phyloP scores from a whole-genome alignment of 1,139 yeast genomes.

The Taiozyma sp. region DNA sequence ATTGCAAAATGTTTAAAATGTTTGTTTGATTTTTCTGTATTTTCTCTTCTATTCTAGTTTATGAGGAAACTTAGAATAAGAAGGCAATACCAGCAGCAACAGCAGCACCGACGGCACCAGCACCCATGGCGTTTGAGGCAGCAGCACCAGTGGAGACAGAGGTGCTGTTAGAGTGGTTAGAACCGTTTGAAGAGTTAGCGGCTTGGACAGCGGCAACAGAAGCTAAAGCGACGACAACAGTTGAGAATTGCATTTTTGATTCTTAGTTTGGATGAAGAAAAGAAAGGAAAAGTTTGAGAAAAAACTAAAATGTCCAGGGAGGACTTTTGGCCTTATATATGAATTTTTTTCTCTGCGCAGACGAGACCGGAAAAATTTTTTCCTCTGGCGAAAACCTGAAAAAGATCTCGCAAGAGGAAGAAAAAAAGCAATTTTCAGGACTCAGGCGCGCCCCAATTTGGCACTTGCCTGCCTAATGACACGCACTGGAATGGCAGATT shows the following conservation, averaged over 20 bases:
- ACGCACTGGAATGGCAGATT: too few relatives aligned
- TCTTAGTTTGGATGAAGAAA: background rate
- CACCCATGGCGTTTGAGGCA: conserved; percentile 47
- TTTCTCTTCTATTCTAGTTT: background rate
- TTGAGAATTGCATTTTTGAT: conserved; percentile 56
- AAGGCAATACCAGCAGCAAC: conserved; percentile 73
- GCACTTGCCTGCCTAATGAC: background rate
- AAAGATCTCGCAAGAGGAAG: background rate
- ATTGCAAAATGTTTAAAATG: background rate
- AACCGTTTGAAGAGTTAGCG: conserved; percentile 32
- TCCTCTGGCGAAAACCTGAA: background rate
- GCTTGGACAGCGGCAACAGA: conserved; percentile 48
- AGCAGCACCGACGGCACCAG: conserved; percentile 69
- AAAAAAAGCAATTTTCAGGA: background rate
- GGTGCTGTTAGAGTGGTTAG: conserved; percentile 33
- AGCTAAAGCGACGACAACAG: conserved; percentile 43
- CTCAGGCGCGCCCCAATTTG: background rate
- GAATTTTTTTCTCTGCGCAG: conserved; percentile 1
- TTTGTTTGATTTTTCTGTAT: background rate
- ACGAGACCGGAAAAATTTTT: conserved; percentile 1
- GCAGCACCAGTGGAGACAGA: conserved; percentile 48
- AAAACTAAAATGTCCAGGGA: background rate
- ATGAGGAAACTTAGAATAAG: conserved; percentile 42
- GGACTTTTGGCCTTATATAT: conserved; percentile 1
- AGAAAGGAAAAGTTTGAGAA: background rate